A percentile compares a stretch with the other conserved stretches of the same genome.
phyloP scores from a whole-genome alignment of 768 basidiomycete genomes.

The Dacryopinax spathularia region DNA sequence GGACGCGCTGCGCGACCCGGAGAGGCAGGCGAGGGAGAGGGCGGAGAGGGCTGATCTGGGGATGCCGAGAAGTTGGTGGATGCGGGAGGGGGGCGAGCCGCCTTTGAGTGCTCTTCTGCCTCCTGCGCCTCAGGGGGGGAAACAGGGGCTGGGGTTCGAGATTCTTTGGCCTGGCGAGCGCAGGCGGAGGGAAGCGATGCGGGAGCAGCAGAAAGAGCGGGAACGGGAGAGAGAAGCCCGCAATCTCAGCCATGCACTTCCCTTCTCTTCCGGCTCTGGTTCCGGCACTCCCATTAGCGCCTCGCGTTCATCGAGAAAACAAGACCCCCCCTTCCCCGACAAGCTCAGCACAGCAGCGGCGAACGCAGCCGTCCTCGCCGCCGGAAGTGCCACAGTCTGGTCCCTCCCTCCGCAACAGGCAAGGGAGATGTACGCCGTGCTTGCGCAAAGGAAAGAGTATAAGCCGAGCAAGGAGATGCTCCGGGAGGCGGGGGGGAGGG shows the following conservation, averaged over 20 bases:
- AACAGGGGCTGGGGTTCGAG: slow-evolving; percentile 38
- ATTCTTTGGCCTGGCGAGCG: slow-evolving; percentile 38
- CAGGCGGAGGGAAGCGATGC: slow-evolving; percentile 29
- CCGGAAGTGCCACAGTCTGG: not conserved
- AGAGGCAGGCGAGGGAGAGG: slow-evolving; percentile 11
- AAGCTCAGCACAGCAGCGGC: slow-evolving; percentile 25
- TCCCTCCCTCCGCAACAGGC: not conserved
- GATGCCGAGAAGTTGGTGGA: slow-evolving; percentile 18
- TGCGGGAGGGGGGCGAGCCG: slow-evolving; percentile 17
- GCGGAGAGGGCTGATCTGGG: slow-evolving; percentile 11
- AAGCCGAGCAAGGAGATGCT: slow-evolving; percentile 19
- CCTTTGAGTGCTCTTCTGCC: too few relatives aligned
- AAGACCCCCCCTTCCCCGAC: slow-evolving; percentile 42
- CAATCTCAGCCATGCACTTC: slow-evolving; percentile 52
- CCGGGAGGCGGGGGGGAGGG: slow-evolving; percentile 21
- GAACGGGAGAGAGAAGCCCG: slow-evolving; percentile 40
- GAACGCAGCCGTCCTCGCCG: not conserved
- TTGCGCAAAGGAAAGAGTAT: not conserved
- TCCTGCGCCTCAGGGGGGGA: slow-evolving; percentile 28
- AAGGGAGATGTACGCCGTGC: not conserved
- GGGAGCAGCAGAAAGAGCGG: slow-evolving; percentile 34
- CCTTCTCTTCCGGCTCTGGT: slow-evolving; percentile 5
- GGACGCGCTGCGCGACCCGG: slow-evolving; percentile 11
- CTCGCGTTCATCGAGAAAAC: slow-evolving; percentile 34
- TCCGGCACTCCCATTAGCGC: slow-evolving; percentile 12